phyloP scores from a whole-genome alignment of 768 basidiomycete genomes.

The Erythrobasidium yunnanense region DNA sequence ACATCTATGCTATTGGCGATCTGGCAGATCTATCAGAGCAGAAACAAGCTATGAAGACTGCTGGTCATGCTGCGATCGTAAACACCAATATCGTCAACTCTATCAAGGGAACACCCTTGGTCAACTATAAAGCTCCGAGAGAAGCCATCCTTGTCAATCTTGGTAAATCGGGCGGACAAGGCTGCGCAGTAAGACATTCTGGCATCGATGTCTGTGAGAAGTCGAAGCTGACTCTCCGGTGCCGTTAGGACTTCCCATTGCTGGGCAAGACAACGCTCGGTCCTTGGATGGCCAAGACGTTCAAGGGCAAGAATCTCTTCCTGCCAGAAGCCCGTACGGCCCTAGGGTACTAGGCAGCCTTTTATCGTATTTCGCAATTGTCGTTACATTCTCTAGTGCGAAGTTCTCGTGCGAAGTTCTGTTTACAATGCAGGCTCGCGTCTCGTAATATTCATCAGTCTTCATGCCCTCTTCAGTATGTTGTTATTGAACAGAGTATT shows the following conservation, averaged over 20 bases:
- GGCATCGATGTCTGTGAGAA: background rate
- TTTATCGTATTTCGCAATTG: background rate
- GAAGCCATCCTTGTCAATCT: constrained; percentile 9
- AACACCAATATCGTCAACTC: constrained; percentile 47
- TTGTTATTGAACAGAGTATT: no score
- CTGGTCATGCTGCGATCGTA: constrained; percentile 46
- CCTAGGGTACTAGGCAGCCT: constrained; percentile 9
- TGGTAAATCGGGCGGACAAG: background rate
- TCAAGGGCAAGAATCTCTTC: constrained; percentile 22
- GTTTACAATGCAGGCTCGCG: no score
- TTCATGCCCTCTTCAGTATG: no score
- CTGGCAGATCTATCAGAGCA: constrained; percentile 56
- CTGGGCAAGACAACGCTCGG: background rate
- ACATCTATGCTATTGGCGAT: constrained; percentile 59
- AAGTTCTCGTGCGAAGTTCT: no score
- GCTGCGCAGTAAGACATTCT: constrained; percentile 1
- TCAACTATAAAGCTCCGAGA: background rate
- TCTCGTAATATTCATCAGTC: no score
- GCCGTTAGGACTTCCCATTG: background rate
- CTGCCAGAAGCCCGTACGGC: background rate
- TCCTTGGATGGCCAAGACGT: constrained; percentile 13
- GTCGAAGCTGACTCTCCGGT: background rate
- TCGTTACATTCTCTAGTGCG: no score
- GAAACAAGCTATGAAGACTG: constrained; percentile 51
- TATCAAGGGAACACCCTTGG: background rate